These are phyloP conservation scores for Microcera coccophila DNA, from an alignment of 2,329 filamentous ascomycete genomes.

Conservation along the genomic window DNA sequence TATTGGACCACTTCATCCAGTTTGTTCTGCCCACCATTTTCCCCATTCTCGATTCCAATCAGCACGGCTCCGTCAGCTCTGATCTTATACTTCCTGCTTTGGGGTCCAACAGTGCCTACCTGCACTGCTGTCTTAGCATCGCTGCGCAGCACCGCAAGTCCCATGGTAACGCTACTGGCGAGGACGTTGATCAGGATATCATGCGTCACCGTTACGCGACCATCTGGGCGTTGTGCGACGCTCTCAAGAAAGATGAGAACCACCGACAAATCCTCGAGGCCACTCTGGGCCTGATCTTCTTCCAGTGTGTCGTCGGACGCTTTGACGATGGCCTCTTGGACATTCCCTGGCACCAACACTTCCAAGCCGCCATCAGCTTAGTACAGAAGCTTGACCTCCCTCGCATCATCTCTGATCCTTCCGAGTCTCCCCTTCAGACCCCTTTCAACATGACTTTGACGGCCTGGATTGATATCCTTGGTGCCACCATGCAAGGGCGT, in stretches of 20 bases:
- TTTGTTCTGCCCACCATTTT: constrained; percentile 86
- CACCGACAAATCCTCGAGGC: constrained; percentile 89
- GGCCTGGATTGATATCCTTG: constrained; percentile 95
- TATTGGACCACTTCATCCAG: constrained; percentile 87
- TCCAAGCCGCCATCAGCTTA: constrained; percentile 82
- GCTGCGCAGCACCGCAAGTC: constrained; percentile 90
- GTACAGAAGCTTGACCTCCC: constrained; percentile 82
- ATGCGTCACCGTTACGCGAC: constrained; percentile 88
- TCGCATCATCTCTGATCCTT: constrained; percentile 58
- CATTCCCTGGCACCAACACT: constrained; percentile 96
- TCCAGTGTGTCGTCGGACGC: constrained; percentile 86
- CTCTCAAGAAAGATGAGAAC: constrained; percentile 73
- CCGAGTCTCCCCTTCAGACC: constrained; percentile 52
- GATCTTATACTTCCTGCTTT: constrained; percentile 84
- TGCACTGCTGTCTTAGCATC: constrained; percentile 93
- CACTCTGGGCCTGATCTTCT: constrained; percentile 91
- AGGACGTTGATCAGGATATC: constrained; percentile 84
- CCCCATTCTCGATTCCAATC: constrained; percentile 85
- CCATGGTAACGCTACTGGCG: constrained; percentile 55
- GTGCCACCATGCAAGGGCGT: constrained; percentile 83
- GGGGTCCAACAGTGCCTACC: constrained; percentile 86
- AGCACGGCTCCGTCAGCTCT: constrained; percentile 74
- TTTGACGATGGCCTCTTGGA: constrained; percentile 81
- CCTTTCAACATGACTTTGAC: constrained; percentile 95
- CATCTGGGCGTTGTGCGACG: constrained; percentile 79